Conservation (phyloP, 495 filamentous ascomycete species). For the Lepidopterella palustris region DNA sequence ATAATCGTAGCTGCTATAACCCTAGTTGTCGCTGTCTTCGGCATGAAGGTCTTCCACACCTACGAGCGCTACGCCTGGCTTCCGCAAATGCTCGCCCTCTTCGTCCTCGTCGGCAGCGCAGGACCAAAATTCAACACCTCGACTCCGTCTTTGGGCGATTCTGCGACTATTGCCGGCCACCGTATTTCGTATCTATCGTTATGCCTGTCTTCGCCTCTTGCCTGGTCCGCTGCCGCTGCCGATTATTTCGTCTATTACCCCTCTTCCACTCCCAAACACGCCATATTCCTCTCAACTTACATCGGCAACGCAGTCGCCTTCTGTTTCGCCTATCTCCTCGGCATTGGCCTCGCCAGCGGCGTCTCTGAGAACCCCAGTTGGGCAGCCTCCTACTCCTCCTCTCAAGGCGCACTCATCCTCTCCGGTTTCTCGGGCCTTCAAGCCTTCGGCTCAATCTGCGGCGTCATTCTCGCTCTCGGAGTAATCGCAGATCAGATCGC, state of each 20-base stretch:
- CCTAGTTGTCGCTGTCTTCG: slow-evolving; percentile 16
- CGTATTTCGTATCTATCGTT: slow-evolving; percentile 26
- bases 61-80: slow-evolving; percentile 29
- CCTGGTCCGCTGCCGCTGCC: slow-evolving; percentile 13
- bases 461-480: slow-evolving; percentile 22
- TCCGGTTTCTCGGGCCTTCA: slow-evolving; percentile 18
- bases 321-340: slow-evolving; percentile 22
- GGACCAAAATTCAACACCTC: slow-evolving; percentile 23
- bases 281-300: slow-evolving; percentile 18
- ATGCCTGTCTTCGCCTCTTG: slow-evolving; percentile 23
- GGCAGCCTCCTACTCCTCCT: slow-evolving; percentile 21
- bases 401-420: slow-evolving; percentile 28
- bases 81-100: slow-evolving; percentile 24
- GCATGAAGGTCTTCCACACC: slow-evolving; percentile 22
- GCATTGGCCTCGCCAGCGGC: slow-evolving; percentile 25
- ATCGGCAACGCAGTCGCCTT: slow-evolving; percentile 20
- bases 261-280: slow-evolving; percentile 9
- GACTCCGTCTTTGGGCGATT: slow-evolving; percentile 18
- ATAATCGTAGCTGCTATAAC: slow-evolving; percentile 19
- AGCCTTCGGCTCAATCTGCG: slow-evolving; percentile 23
- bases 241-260: slow-evolving; percentile 30
- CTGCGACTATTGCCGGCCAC: slow-evolving; percentile 12
- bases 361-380: slow-evolving; percentile 19
- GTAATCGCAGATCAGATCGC: slow-evolving; percentile 21
- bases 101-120: slow-evolving; percentile 26